A percentile compares a stretch with the other conserved stretches of the same genome.
phyloP scores from a whole-genome alignment of 306 rosid species.

The Psophocarpus tetragonolobus region DNA sequence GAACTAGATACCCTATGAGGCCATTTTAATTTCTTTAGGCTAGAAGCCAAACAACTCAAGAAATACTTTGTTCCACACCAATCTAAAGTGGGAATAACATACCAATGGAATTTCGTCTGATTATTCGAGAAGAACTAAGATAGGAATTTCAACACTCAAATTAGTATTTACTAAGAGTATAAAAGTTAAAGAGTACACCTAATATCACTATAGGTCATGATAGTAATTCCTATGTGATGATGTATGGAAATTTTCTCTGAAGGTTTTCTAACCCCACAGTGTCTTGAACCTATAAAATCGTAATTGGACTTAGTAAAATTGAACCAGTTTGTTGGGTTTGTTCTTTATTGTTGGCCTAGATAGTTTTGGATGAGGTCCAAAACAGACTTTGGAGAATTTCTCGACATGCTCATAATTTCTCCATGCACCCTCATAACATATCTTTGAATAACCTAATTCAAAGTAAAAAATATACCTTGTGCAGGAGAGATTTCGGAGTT shows the following conservation, averaged over 20 bases:
- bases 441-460: no score
- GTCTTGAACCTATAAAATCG: neutral
- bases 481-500: no score
- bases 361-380: neutral
- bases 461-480: no score
- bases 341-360: neutral
- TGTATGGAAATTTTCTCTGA: neutral
- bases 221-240: neutral
- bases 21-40: neutral
- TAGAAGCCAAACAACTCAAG: neutral
- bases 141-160: neutral
- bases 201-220: neutral
- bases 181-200: neutral
- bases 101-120: neutral
- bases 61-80: neutral
- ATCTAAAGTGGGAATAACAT: neutral
- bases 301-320: neutral
- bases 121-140: neutral
- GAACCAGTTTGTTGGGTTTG: neutral
- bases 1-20: neutral
- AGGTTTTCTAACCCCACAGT: neutral
- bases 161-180: neutral
- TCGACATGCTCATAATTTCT: no score
- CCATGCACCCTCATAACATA: no score
- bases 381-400: neutral